Base-by-base conservation (phyloP, 495 filamentous ascomycete genomes). In the Xylaria flabelliformis region DNA sequence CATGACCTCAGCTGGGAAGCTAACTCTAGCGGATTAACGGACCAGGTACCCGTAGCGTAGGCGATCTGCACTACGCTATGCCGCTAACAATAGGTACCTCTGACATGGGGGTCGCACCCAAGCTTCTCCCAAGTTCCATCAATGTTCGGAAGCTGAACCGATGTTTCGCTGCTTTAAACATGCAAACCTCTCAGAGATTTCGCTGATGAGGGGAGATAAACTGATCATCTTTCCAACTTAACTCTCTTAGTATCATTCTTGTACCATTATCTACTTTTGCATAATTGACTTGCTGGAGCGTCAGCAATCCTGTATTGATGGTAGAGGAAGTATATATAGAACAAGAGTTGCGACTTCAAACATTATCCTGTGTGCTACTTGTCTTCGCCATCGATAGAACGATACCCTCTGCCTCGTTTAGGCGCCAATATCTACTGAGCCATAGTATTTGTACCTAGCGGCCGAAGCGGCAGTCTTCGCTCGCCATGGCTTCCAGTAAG, bases 401-500 rank as follows among this genome's bases (percentile, higher is more conserved):
- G 8, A 55, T 32, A 56, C 24, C 10, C 2, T 53, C 15, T 26
- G 50, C 3, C 21, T 26, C 19, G 50, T n/a, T 24, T 51, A 8
- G 50, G 50, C 12, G 10, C 50, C 50, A 26, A 26, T 2, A 1
- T 32, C 21, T 26, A 32, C 17, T 17, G 7, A 15, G 19, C 34
- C 19, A 13, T 10, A 61, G 6, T 21, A 19, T n/a, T 2, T 39
- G 17, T 17, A 39, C 34, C n/a, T 10, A 39, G 32, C 19, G 3
- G 32, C 32, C 34, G 32, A 61, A 21, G 58, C 50, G 13, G 15
- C 34, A 41, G 50, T 21, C 36, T 24, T 19, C 39, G 26, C 70
- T 67, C 66, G 50, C 66, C 36, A 76, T 76, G 70, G 73, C 71
- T 32, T 75, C 67, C 3, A 64, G 64, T 34, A 75, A 76, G 59